Base-by-base conservation (phyloP, 2,329 filamentous ascomycete species). In the Teratosphaeria gauchensis region DNA sequence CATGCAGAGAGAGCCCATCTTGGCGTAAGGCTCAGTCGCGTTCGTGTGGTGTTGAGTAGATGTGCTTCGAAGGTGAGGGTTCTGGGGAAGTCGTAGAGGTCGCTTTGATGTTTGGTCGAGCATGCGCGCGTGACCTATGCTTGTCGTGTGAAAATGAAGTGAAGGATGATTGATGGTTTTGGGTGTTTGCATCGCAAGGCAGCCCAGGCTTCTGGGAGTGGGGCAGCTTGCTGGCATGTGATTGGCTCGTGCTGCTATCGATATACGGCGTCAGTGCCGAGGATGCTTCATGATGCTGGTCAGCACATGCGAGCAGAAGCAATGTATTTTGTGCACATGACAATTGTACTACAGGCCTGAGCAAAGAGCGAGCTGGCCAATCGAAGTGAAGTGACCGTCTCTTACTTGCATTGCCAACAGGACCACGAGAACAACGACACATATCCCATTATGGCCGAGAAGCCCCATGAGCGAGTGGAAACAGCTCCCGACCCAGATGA, bases 401-500 rank as follows among this genome's bases (percentile, higher is more conserved):
- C 24, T 28, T 14, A 12, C 12, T 4, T 16, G 12, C 35, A 42
- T 42, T 16, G 35, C 35, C 11, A 42, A 2, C 9, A 16, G 35
- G 4, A 42, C 2, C 35, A 16, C 16, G 19, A n/a, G 16, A 19
- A 48, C 38, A 21, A 48, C 35, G 42, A 8, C 42, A 19, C n/a
- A 48, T 48, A 21, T n/a, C 42, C 42, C 19, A n/a, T 16, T 16
- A 48, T 48, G 42, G 42, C 42, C 7, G 42, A 48, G n/a, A 48
- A 48, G n/a, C 42, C 42, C 19, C 42, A 48, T n/a, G 16, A 48
- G 32, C 56, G 61, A 48, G 61, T 63, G 33, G 73, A 74, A 51
- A 69, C 72, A 56, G 70, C 67, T 5, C 87, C 91, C 21, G 92
- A 96, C 68, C 92, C 92, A 6, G 92, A 97, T 64, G 92, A 95